Evolutionary conservation across 768 basidiomycete genomes (phyloP), one percentile per base, ranked within the genome.

Genomic region (Ramaria sp.): DNA sequence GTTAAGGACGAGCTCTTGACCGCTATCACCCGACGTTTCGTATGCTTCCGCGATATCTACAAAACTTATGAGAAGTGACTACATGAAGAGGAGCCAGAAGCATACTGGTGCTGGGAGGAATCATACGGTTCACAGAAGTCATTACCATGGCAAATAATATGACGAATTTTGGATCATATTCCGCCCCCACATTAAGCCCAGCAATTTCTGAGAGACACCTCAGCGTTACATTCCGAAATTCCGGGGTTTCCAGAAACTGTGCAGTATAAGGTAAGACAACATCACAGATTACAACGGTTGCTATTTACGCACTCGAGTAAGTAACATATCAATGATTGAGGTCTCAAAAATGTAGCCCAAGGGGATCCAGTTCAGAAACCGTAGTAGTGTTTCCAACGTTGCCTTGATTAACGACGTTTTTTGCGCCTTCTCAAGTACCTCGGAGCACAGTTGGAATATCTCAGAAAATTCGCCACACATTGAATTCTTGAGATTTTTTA

Each of bases 311-410:
- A 96, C 94, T 61, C 95, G 81, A 64, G 83, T 85, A 32, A 98
- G 78, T 16, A 99, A 76, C 52, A 90, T 78, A 68, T 99, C 96
- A 58, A 98, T 97, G 61, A 99, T 85, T 34, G 86, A 89, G 0
- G 96, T 98, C 71, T 98, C 96, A 63, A 98, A 99, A 61, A 99
- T 97, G 67, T 95, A 99, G 20, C 95, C 96, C 48, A 99, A 73
- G 48, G 96, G 96, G 63, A 99, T 99, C 96, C 96, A 98, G 67
- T 97, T 97, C 62, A 99, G 71, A 78, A 99, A 99, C 52, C 92
- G 78, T 58, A 98, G 75, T 16, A 99, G 74, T 0, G 96, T 97
- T 68, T 98, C 95, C 59, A 99, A 72, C 2, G 95, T 98, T 15
- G 86, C 88, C 68, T 81, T 93, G 73, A 98, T 94, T 56, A 99